Base-by-base conservation (phyloP, 2,329 filamentous ascomycete genomes). In the Verticillium nonalfalfae region DNA sequence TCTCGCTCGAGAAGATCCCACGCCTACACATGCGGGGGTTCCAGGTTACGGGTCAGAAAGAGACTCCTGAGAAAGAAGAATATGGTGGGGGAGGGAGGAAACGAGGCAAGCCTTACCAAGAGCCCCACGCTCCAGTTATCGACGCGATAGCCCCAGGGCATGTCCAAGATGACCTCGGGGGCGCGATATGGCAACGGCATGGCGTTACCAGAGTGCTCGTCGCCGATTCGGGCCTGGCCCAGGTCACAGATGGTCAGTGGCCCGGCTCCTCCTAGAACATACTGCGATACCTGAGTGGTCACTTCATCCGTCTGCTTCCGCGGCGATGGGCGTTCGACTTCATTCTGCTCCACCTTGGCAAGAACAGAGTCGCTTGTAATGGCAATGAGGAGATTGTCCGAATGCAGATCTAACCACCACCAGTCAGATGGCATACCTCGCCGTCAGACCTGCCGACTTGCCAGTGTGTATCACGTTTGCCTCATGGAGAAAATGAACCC, bases 141-240 rank as follows among this genome's bases (percentile, higher is more conserved):
- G 18, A 75, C 70, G 14, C 65, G 45, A 40, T 66, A 64, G 10
- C 70, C 68, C 73, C 74, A 76, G 0, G 64, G 60, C 68, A 75
- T 75, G 31, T 68, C 66, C 15, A 76, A 68, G 64, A 76, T 71
- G 7, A 77, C 69, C 61, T 77, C 75, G 0, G 74, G 74, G 26
- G 74, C 70, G n/a, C 72, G 69, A 58, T 73, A 73, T 1, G 63
- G 68, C 7, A 67, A 5, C 6, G 71, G 71, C 70, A 73, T 73
- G 6, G 68, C 70, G 4, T 62, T 66, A 1, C 68, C 62, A 6
- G 39, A 55, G 11, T 69, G 68, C 58, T 66, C 54, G 1, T 56
- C 52, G 1, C 71, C 71, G 33, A 72, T 68, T n/a, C 71, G 68
- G n/a, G 75, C 75, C 61, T 74, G 71, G 13, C 75, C 72, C 1